These are phyloP conservation scores for Tuber borchii DNA, from an alignment of 495 filamentous ascomycete genomes.

Conservation along the genomic window DNA sequence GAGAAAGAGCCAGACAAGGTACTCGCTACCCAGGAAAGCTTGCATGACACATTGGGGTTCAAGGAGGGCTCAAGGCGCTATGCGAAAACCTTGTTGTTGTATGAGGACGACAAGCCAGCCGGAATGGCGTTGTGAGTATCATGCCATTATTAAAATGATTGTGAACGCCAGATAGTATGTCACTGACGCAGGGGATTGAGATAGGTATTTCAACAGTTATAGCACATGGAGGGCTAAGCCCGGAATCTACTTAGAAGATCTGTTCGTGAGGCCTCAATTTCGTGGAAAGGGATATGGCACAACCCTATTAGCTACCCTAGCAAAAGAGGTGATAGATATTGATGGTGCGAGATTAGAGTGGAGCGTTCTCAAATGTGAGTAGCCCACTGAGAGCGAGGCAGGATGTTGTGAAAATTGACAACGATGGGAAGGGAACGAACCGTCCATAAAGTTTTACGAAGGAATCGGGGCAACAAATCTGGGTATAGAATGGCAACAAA, in stretches of 20 bases:
- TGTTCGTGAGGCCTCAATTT: constrained; percentile 68
- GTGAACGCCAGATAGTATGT: not conserved
- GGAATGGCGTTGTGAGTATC: constrained; percentile 59
- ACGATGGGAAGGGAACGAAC: constrained; percentile 62
- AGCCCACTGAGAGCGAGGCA: not conserved
- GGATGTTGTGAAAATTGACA: not conserved
- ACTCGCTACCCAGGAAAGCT: constrained; percentile 66
- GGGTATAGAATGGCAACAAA: constrained; percentile 76
- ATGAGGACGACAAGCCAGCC: constrained; percentile 43
- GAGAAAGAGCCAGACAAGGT: constrained; percentile 69
- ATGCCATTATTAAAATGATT: constrained; percentile 45
- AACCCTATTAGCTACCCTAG: constrained; percentile 65
- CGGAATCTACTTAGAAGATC: constrained; percentile 90
- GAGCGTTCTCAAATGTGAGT: constrained; percentile 69
- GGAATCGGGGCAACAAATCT: constrained; percentile 71
- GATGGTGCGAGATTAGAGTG: constrained; percentile 77
- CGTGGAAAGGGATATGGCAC: constrained; percentile 74
- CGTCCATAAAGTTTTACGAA: constrained; percentile 80
- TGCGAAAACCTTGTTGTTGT: constrained; percentile 45
- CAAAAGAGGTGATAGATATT: constrained; percentile 64
- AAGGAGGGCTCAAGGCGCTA: constrained; percentile 45
- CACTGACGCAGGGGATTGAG: constrained; percentile 49
- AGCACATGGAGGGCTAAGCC: constrained; percentile 79
- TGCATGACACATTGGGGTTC: constrained; percentile 74
- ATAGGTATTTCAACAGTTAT: constrained; percentile 64